phyloP scores from a whole-genome alignment of 768 basidiomycete genomes.

The Tulasnella sp. region DNA sequence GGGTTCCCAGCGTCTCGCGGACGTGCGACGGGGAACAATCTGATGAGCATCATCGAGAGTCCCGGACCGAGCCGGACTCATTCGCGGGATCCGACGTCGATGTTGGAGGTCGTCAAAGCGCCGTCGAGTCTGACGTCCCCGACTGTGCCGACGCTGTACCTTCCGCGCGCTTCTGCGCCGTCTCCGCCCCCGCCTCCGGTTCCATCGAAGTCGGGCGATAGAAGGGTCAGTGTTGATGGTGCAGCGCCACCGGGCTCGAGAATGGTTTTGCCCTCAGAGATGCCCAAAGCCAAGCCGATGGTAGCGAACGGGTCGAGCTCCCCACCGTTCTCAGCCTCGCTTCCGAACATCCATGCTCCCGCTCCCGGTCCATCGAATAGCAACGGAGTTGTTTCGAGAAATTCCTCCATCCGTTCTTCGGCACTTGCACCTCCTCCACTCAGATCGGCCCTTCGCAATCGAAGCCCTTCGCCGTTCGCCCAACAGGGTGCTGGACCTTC shows the following conservation, averaged over 20 bases:
- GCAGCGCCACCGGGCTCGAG: not conserved
- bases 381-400: not conserved
- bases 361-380: not conserved
- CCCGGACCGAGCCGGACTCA: slow-evolving; percentile 19
- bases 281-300: not conserved
- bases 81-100: not conserved
- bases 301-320: not conserved
- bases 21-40: slow-evolving; percentile 23
- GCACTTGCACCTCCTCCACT: slow-evolving; percentile 4
- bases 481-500: not conserved
- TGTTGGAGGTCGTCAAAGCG: slow-evolving; percentile 37
- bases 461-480: slow-evolving; percentile 4
- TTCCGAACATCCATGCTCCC: not conserved
- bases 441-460: not conserved
- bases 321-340: not conserved
- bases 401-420: slow-evolving; percentile 3
- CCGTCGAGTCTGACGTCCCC: slow-evolving; percentile 32
- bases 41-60: slow-evolving; percentile 62
- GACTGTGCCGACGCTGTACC: not conserved
- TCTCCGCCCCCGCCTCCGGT: not conserved
- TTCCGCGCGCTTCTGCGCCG: not conserved
- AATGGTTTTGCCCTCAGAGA: not conserved
- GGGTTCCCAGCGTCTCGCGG: not conserved
- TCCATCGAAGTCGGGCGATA: not conserved
- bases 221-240: not conserved